Evolutionary conservation across 768 basidiomycete genomes (phyloP), one percentile per base, ranked within the genome.

Genomic region (Mycena kentingensis): DNA sequence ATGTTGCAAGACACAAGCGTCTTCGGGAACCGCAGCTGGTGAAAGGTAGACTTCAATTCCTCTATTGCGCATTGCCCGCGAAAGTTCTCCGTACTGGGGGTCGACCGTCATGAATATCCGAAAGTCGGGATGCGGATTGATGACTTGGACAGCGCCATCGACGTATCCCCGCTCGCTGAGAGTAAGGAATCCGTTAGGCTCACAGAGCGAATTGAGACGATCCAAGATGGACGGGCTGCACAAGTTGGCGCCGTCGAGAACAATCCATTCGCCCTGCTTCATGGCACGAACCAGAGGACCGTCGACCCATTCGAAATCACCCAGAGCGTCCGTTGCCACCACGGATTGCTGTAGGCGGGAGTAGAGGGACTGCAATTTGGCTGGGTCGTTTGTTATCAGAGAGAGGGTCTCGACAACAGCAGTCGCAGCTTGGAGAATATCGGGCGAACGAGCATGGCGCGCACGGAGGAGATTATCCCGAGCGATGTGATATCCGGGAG

Each of bases 51-150:
- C 79, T 69, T 99, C 97, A 29, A 97, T 75, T 16, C 96, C 96
- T 51, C 97, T 84, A 70, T 99, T 99, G 22, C 97, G 88, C 97
- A 99, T 99, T 2, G 97, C 97, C 31, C 97, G 80, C 2, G 97
- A 98, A 11, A 98, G 74, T 70, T 99, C 97, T 38, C 97, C 97
- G 55, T 87, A 80, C 55, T 87, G 85, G 25, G 93, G 90, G 65
- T 99, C 92, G 46, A 95, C 84, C 2, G 86, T 83, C 93, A 99
- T 96, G 71, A 98, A 88, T 5, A 99, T 74, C 24, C 95, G 82
- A 73, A 99, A 99, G 60, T 87, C 77, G 2, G 88, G 84, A 65
- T 98, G 95, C 2, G 97, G 95, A 35, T 70, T 75, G 56, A 98
- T 71, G 46, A 84, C 67, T 60, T 93, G 83, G 2, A 93, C 82